Evolutionary conservation across 2,329 filamentous ascomycete species (phyloP), one percentile per base, ranked within the genome.

Genomic region (Sarocladiaceae sp.): DNA sequence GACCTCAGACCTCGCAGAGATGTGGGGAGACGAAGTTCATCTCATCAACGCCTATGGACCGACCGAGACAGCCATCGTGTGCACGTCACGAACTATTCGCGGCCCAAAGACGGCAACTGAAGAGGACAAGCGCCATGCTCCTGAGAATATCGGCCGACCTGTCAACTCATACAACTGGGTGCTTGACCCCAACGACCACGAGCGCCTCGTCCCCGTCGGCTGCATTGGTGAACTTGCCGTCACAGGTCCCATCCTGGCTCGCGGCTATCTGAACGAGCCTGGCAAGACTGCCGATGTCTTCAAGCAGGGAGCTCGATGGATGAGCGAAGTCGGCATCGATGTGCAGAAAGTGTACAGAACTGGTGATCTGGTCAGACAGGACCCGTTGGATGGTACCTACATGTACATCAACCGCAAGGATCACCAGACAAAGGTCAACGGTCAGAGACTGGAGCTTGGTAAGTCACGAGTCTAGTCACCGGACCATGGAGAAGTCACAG

Each of bases 381-480:
- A 64, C 33, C 47, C 59, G 76, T n/a, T 23, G 10, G 33, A 45
- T 12, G 42, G 42, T 13, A 48, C 48, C 21, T 53, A 70, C 20
- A 47, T 57, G 1, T 68, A 62, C 44, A 50, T 72, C 42, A 72
- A 71, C 37, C 60, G 74, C 26, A 72, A 71, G 49, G 74, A 78
- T 51, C 64, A 63, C 0, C 74, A 78, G 54, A 64, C 77, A 33
- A 78, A 78, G 52, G 54, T 78, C 11, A 64, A 67, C 21, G 78
- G 78, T 33, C 76, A 67, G 45, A 54, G 72, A 45, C 60, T 73
- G 46, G 78, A 70, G 56, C 59, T 71, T 3, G 43, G 16, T 10
- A 41, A 47, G 21, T n/a, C n/a, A n/a, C n/a, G n/a, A n/a, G n/a
- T n/a, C n/a, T n/a, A n/a, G n/a, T n/a, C n/a, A n/a, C n/a, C n/a